These are phyloP conservation scores for Sporisorium exsertum DNA, from an alignment of 1,284 basidiomycete genomes.

Conservation along the genomic window DNA sequence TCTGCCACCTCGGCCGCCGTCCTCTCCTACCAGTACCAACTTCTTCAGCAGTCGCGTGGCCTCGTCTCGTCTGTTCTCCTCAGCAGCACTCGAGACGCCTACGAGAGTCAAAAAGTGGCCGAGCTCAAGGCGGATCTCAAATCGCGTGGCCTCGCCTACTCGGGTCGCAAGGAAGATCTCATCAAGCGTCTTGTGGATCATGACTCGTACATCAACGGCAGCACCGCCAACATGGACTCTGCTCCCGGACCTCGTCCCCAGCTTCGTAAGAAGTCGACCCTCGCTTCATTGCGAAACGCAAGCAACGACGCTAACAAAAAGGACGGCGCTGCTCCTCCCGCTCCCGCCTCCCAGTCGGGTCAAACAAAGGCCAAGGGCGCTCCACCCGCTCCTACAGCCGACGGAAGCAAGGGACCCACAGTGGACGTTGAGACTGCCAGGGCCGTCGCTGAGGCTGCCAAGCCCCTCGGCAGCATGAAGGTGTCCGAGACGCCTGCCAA, in stretches of 20 bases:
- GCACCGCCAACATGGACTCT: conserved; percentile 36
- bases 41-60: conserved; percentile 48
- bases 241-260: conserved; percentile 33
- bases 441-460: conserved; percentile 32
- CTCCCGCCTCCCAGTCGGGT: conserved; percentile 30
- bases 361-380: conserved; percentile 27
- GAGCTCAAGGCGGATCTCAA: conserved; percentile 61
- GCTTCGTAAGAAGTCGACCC: conserved; percentile 55
- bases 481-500: conserved; percentile 45
- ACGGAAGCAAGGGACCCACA: conserved; percentile 20
- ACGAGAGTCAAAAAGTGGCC: conserved; percentile 54
- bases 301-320: conserved; percentile 16
- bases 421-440: conserved; percentile 44
- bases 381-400: conserved; percentile 14
- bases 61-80: conserved; percentile 63
- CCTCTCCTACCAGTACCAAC: conserved; percentile 48
- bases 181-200: conserved; percentile 60
- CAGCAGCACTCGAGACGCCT: conserved; percentile 57
- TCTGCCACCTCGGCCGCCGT: conserved; percentile 45
- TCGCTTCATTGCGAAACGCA: conserved; percentile 44
- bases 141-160: conserved; percentile 59
- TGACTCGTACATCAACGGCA: conserved; percentile 55
- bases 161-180: conserved; percentile 61
- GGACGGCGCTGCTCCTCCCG: conserved; percentile 20
- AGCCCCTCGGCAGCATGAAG: conserved; percentile 51